These are phyloP conservation scores for Penicillium sumatraense DNA, from an alignment of 2,329 filamentous ascomycete species.

Conservation along the genomic window DNA sequence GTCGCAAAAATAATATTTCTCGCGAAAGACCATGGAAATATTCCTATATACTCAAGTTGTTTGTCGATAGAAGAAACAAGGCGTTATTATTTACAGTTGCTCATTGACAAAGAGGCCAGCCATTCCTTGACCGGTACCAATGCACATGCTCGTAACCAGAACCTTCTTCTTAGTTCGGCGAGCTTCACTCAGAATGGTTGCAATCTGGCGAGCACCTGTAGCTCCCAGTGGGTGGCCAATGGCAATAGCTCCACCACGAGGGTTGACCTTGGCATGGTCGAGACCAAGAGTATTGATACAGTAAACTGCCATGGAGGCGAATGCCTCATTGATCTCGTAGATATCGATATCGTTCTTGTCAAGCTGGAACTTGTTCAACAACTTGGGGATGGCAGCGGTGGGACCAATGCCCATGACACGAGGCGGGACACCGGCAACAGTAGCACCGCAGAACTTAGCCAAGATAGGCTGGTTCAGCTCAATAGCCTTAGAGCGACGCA, in stretches of 20 bases:
- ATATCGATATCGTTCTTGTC: constrained; percentile 83
- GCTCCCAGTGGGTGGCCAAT: constrained; percentile 89
- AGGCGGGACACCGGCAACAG: constrained; percentile 85
- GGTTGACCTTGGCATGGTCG: constrained; percentile 79
- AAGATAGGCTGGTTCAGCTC: constrained; percentile 88
- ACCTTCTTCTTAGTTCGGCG: constrained; percentile 87
- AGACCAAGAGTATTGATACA: constrained; percentile 71
- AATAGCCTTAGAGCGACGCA: constrained; percentile 90
- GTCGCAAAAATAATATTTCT: too few species aligned
- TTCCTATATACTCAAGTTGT: not conserved
- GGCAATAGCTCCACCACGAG: constrained; percentile 90
- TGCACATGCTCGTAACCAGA: constrained; percentile 88
- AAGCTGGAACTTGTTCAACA: constrained; percentile 78
- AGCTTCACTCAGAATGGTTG: constrained; percentile 85
- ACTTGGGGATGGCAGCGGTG: constrained; percentile 71
- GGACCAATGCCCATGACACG: constrained; percentile 90
- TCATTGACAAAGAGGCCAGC: constrained; percentile 69
- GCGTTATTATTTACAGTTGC: constrained; percentile 46
- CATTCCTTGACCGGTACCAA: constrained; percentile 71
- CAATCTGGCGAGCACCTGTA: constrained; percentile 86
- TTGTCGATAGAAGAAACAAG: not conserved
- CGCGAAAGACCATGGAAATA: constrained; percentile 1
- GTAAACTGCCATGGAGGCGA: constrained; percentile 97
- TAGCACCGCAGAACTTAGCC: constrained; percentile 92
- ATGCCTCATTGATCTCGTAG: constrained; percentile 95